Conservation (phyloP, 169 alveolate genomes). For the Eimeria nieschulzi region DNA sequence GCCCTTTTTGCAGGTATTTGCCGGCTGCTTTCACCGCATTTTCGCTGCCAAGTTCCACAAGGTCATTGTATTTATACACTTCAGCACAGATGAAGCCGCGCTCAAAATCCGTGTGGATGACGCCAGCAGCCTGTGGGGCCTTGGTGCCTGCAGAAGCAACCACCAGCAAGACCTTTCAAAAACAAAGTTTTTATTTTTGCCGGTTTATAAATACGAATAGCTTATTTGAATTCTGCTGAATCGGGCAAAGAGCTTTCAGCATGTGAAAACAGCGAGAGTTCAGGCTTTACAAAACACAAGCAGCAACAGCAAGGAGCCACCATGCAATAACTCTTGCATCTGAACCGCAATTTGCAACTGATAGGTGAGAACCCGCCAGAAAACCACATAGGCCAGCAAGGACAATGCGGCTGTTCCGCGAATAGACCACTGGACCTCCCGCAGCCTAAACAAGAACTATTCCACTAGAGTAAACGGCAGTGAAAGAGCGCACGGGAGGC, state of each 20-base stretch:
- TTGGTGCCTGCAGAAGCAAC: slow-evolving; percentile 59
- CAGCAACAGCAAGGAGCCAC: too few relatives aligned
- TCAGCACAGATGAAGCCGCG: slow-evolving; percentile 99
- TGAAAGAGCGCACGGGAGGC: background rate
- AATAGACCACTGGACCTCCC: background rate
- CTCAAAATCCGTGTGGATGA: slow-evolving; percentile 94
- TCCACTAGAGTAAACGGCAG: background rate
- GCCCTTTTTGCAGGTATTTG: slow-evolving; percentile 84
- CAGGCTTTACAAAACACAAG: too few relatives aligned
- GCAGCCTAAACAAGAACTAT: background rate
- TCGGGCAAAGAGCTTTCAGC: too few relatives aligned
- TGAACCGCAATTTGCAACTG: too few relatives aligned
- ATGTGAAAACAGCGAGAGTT: too few relatives aligned
- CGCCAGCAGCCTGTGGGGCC: slow-evolving; percentile 85
- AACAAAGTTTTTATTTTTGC: too few relatives aligned
- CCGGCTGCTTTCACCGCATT: slow-evolving; percentile 92
- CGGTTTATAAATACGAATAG: too few relatives aligned
- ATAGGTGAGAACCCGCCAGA: background rate
- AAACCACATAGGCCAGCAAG: background rate
- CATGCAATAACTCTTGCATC: too few relatives aligned
- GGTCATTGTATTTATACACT: slow-evolving; percentile 91
- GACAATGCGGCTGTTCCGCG: slow-evolving; percentile 1
- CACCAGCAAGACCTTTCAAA: background rate
- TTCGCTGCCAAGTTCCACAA: slow-evolving; percentile 89
- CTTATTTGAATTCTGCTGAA: too few relatives aligned